phyloP scores from a whole-genome alignment of 1,284 basidiomycete species.

The Ustilago vetiveriae region DNA sequence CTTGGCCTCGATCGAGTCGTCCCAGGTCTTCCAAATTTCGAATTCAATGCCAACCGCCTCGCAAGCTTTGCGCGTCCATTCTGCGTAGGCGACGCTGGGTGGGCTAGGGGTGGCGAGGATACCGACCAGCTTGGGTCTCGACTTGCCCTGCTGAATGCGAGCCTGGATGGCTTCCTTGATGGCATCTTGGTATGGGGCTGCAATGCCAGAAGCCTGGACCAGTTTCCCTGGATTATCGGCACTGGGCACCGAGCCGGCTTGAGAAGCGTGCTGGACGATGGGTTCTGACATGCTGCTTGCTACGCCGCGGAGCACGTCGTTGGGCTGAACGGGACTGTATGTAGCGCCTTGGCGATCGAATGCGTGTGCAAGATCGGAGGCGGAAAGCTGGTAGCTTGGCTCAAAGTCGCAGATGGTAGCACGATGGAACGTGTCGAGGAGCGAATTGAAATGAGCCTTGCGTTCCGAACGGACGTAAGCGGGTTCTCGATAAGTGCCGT shows the following conservation, averaged over 20 bases:
- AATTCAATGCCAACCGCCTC: slow-evolving; percentile 87
- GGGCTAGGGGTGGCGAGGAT: slow-evolving; percentile 87
- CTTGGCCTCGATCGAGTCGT: slow-evolving; percentile 51
- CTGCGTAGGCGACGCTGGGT: slow-evolving; percentile 89
- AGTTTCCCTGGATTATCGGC: slow-evolving; percentile 62
- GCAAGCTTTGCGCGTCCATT: slow-evolving; percentile 92
- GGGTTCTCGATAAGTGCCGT: slow-evolving; percentile 31
- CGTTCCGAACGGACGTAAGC: slow-evolving; percentile 32
- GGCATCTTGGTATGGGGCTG: slow-evolving; percentile 60
- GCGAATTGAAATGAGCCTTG: slow-evolving; percentile 43
- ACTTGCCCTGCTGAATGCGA: slow-evolving; percentile 48
- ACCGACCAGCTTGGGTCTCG: slow-evolving; percentile 81
- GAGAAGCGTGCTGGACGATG: slow-evolving; percentile 25
- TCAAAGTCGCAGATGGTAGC: slow-evolving; percentile 52
- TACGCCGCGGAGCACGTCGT: slow-evolving; percentile 50
- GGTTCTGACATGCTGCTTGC: slow-evolving; percentile 54
- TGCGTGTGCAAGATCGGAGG: slow-evolving; percentile 37
- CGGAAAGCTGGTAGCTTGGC: slow-evolving; percentile 39
- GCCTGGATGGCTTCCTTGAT: slow-evolving; percentile 52
- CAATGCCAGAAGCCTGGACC: slow-evolving; percentile 59
- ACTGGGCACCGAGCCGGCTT: slow-evolving; percentile 31
- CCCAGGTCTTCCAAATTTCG: slow-evolving; percentile 70
- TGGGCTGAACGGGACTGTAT: slow-evolving; percentile 30
- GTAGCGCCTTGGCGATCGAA: slow-evolving; percentile 33
- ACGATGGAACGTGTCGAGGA: slow-evolving; percentile 51